A percentile compares a stretch with the other conserved stretches of the same genome.
Evolutionary conservation across 352 stramenopile genomes (phyloP).

Genomic region (Phytophthora podocarpi): DNA sequence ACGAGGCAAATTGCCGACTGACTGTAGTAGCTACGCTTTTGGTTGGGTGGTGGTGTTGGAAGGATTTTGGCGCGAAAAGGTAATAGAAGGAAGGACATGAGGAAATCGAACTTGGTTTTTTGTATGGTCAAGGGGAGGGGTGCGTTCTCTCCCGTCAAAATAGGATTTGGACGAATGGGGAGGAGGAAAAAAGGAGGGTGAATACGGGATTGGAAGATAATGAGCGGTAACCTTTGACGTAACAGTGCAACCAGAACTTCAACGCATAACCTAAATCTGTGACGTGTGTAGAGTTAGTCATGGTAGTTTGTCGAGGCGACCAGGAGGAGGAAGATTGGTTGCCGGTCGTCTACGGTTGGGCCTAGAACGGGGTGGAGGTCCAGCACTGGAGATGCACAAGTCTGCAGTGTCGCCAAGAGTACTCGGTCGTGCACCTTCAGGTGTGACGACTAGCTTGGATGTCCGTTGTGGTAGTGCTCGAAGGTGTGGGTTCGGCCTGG

Average conservation of each 20-base stretch:
- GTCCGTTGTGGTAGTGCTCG: slow-evolving; percentile 7
- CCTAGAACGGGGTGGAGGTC: background rate
- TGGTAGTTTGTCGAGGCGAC: slow-evolving; percentile 15
- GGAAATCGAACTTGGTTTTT: background rate
- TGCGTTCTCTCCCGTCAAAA: slow-evolving; percentile 35
- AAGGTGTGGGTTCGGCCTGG: slow-evolving; percentile 17
- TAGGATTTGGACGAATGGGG: slow-evolving; percentile 23
- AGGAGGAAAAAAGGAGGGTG: background rate
- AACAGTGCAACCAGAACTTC: slow-evolving; percentile 26
- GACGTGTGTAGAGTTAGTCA: slow-evolving; percentile 10
- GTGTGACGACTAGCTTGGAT: background rate
- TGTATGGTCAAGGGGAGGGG: slow-evolving; percentile 22
- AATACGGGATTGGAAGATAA: slow-evolving; percentile 17
- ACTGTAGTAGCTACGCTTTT: slow-evolving; percentile 12
- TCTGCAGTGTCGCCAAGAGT: background rate
- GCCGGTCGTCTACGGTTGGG: background rate
- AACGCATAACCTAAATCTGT: slow-evolving; percentile 29
- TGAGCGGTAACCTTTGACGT: background rate
- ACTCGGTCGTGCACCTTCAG: background rate
- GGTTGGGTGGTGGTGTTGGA: slow-evolving; percentile 12
- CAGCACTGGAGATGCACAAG: slow-evolving; percentile 21
- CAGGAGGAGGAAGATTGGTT: background rate
- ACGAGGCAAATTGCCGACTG: slow-evolving; percentile 50
- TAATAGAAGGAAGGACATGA: slow-evolving; percentile 5
- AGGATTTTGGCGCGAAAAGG: slow-evolving; percentile 40